phyloP scores from a whole-genome alignment of 768 basidiomycete genomes.

The Pleurotus tuber-regium region DNA sequence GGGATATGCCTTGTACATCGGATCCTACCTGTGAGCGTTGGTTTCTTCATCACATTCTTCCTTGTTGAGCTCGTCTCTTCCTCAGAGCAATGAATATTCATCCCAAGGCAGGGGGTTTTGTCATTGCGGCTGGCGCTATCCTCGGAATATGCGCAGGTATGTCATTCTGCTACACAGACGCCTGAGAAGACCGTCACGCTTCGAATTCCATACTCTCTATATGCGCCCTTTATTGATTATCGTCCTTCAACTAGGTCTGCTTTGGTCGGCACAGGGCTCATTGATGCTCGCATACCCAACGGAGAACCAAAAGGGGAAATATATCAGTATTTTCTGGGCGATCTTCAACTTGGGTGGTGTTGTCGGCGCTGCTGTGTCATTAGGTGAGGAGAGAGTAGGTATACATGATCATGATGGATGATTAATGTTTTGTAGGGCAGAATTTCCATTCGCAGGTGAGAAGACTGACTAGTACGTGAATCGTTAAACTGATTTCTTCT shows the following conservation, averaged over 20 bases:
- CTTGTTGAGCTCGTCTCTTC: constrained; percentile 4
- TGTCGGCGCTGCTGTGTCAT: constrained; percentile 72
- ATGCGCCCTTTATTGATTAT: constrained; percentile 73
- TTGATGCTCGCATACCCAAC: constrained; percentile 83
- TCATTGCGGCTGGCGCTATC: constrained; percentile 67
- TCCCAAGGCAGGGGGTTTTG: constrained; percentile 54
- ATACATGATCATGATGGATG: constrained; percentile 39
- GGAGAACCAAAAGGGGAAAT: constrained; percentile 71
- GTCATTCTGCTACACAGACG: not conserved
- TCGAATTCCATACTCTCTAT: constrained; percentile 32
- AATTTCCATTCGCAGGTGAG: constrained; percentile 64
- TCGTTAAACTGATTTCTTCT: constrained; percentile 19
- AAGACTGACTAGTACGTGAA: constrained; percentile 12
- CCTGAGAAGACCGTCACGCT: too few relatives aligned
- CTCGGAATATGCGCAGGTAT: constrained; percentile 69
- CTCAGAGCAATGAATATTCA: constrained; percentile 69
- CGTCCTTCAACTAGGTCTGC: constrained; percentile 52
- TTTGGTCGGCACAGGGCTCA: constrained; percentile 84
- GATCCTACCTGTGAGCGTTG: constrained; percentile 59
- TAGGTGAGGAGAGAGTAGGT: constrained; percentile 66
- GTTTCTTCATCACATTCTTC: not conserved
- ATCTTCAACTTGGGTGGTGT: constrained; percentile 83
- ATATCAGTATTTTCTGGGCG: constrained; percentile 78
- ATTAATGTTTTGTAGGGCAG: constrained; percentile 68
- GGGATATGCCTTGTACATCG: constrained; percentile 77